Base-by-base conservation (phyloP, 2,329 filamentous ascomycete genomes). In the Raffaelea deltoideospora region DNA sequence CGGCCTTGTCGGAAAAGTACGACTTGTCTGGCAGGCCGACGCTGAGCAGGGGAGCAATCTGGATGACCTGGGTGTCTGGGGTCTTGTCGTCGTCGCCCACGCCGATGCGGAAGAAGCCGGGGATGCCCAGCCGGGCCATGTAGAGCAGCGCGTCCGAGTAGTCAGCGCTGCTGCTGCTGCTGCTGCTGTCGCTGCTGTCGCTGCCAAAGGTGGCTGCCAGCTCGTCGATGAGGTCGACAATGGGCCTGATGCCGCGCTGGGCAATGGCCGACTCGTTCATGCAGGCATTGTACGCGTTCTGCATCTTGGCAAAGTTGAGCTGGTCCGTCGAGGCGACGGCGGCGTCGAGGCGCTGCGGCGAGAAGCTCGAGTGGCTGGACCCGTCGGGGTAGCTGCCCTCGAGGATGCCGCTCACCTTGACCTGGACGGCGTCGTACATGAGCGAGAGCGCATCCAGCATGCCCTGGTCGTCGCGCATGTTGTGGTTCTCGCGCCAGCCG, bases 271-370 rank as follows among this genome's bases (percentile, higher is more conserved):
- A 59, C 48, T 77, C 68, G 46, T 83, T 63, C 52, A 79, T 66
- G 48, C 79, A 85, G 24, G 76, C 68, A 42, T 71, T 57, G 47
- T 82, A 84, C 1, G 66, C 69, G 32, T 64, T 55, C 51, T 78
- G 70, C 48, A 84, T 57, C 52, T 78, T 77, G 41, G 69, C 55
- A 48, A 82, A 82, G 49, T 80, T 84, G 22, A 67, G 53, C 47
- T 71, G 60, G 39, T 78, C 72, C 1, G 60, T 56, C 3, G 60
- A 62, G 31, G 60, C 58, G 11, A 57, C 49, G 3, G 52, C 34
- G 10, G 47, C 42, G 9, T 45, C 37, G 10, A 65, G 51, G 34
- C 57, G 54, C 35, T 27, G 27, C 15, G 60, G 64, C 31, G 63
- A 69, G 44, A 67, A 67, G 35, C 53, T 53, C 5, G 65, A 69